Conservation (phyloP, 805 yeast genomes). For the Brettanomyces nanus region DNA sequence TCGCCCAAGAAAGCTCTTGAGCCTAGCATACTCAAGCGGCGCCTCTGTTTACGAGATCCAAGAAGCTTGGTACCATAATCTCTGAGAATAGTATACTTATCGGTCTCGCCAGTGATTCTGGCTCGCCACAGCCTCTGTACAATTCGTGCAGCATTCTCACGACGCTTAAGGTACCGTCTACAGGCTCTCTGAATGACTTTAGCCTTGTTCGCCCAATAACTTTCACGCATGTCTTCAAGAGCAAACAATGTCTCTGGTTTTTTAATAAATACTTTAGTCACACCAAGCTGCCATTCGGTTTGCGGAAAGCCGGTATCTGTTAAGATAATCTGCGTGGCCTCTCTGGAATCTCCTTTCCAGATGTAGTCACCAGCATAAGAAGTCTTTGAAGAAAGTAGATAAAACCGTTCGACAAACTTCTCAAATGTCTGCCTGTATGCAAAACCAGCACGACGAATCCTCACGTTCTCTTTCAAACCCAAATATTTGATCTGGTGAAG, state of each 20-base stretch:
- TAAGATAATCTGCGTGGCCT: conserved; percentile 45
- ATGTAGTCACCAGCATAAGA: conserved; percentile 81
- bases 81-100: conserved; percentile 74
- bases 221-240: conserved; percentile 90
- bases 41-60: conserved; percentile 75
- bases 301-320: conserved; percentile 58
- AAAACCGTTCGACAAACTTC: conserved; percentile 91
- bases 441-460: conserved; percentile 97
- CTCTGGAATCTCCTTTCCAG: conserved; percentile 46
- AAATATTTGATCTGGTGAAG: conserved; percentile 92
- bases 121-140: conserved; percentile 81
- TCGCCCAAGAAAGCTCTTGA: conserved; percentile 92
- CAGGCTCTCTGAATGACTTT: conserved; percentile 96
- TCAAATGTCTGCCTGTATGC: conserved; percentile 97
- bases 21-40: conserved; percentile 81
- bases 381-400: conserved; percentile 75
- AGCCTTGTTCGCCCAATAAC: conserved; percentile 98
- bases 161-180: conserved; percentile 72
- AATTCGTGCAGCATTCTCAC: conserved; percentile 77
- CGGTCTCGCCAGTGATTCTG: conserved; percentile 54
- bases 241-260: conserved; percentile 96
- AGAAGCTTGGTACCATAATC: conserved; percentile 73
- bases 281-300: conserved; percentile 85
- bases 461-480: conserved; percentile 93
- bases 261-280: conserved; percentile 86